Evolutionary conservation across 805 yeast species (phyloP).

Genomic region (Monosporozyma solicola): DNA sequence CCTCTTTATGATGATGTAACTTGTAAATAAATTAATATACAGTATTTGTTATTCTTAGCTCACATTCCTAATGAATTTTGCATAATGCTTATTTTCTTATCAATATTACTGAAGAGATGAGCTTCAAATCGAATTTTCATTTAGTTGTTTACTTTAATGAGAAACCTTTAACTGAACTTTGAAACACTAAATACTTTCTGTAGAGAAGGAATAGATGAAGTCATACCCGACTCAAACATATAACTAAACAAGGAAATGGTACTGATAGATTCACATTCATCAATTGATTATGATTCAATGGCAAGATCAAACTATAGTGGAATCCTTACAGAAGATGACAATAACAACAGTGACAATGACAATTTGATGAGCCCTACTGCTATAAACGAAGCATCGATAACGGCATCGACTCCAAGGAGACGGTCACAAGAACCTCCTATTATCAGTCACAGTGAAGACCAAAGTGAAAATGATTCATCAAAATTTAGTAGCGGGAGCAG

Average conservation of each 20-base stretch:
- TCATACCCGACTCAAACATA: background rate
- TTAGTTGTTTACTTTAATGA: background rate
- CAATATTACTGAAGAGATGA: background rate
- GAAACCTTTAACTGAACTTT: background rate
- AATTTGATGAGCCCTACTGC: background rate
- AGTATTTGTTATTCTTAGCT: background rate
- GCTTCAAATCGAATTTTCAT: background rate
- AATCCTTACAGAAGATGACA: background rate
- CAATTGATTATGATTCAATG: background rate
- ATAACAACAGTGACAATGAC: background rate
- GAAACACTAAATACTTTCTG: background rate
- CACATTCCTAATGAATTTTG: background rate
- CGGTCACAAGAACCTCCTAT: background rate
- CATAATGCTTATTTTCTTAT: background rate
- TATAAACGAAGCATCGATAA: background rate
- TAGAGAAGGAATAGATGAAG: background rate
- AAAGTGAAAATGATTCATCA: background rate
- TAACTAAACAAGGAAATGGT: background rate
- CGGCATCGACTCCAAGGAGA: background rate
- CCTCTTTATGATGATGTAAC: background rate
- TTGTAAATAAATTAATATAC: background rate
- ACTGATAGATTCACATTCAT: background rate
- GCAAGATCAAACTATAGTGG: background rate
- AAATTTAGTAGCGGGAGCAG: background rate
- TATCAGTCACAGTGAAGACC: background rate